These are phyloP conservation scores for Solanum hybrid DNA, from an alignment of 305 asterid genomes.

Conservation along the genomic window DNA sequence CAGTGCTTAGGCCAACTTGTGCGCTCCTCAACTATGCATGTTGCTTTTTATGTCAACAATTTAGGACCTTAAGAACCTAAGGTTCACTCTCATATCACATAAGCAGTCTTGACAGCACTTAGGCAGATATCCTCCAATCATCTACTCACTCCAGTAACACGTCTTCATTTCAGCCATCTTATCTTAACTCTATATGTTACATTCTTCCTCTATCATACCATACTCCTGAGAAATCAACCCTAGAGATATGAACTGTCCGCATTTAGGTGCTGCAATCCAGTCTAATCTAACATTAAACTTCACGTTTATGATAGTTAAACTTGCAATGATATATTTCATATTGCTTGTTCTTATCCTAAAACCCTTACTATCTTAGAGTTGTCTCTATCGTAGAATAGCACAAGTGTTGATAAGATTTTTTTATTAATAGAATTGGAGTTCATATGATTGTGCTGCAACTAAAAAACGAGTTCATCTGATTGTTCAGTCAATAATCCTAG, in stretches of 20 bases:
- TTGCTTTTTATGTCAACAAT: neutral
- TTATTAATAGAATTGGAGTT: neutral
- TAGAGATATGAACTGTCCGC: neutral
- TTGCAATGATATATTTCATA: no score
- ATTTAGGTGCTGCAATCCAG: neutral
- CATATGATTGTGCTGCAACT: neutral
- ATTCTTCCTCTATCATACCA: neutral
- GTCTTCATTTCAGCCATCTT: neutral
- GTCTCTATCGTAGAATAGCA: neutral
- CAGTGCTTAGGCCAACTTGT: neutral
- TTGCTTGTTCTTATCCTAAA: neutral
- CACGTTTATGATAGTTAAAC: neutral
- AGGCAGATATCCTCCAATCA: neutral
- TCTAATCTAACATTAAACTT: neutral
- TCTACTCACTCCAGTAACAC: neutral
- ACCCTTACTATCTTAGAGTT: neutral
- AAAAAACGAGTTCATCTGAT: neutral
- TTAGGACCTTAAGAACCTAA: neutral
- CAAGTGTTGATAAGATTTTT: neutral
- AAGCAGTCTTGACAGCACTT: neutral
- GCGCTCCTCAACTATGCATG: neutral
- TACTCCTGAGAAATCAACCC: neutral
- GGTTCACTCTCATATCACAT: neutral
- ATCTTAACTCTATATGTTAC: neutral
- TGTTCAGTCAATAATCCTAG: neutral